Conservation (phyloP, 345 rosid species). For the Corymbia maculata region DNA sequence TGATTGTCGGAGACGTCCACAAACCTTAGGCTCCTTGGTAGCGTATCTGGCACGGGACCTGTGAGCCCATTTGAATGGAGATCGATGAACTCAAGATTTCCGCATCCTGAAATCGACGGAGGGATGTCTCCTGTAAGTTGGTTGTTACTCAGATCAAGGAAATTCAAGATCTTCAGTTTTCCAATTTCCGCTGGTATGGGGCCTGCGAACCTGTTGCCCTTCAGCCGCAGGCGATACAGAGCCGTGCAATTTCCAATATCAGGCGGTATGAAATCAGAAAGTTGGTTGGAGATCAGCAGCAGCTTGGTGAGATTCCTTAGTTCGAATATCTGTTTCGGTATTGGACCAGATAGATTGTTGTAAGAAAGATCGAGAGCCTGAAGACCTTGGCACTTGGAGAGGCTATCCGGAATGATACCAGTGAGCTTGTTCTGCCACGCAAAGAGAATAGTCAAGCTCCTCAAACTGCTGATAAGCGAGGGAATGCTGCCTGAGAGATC, state of each 20-base stretch:
- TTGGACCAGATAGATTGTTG: conserved; percentile 69
- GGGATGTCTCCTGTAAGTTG: conserved; percentile 65
- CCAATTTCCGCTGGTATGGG: conserved; percentile 79
- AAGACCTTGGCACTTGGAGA: conserved; percentile 63
- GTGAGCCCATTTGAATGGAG: conserved; percentile 75
- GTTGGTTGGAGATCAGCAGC: conserved; percentile 61
- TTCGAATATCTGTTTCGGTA: conserved; percentile 52
- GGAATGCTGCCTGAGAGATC: conserved; percentile 76
- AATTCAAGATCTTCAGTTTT: conserved; percentile 49
- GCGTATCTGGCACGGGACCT: conserved; percentile 58
- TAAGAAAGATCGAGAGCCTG: conserved; percentile 89
- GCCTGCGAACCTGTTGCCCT: conserved; percentile 56
- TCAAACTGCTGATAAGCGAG: conserved; percentile 41
- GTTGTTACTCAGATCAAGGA: conserved; percentile 64
- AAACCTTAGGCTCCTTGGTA: conserved; percentile 60
- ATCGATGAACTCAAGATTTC: conserved; percentile 69
- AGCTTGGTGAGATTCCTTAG: conserved; percentile 73
- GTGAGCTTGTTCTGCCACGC: conserved; percentile 89
- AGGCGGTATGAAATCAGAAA: conserved; percentile 70
- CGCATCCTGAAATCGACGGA: conserved; percentile 44
- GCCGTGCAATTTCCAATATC: conserved; percentile 79
- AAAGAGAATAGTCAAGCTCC: conserved; percentile 66
- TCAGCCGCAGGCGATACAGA: conserved; percentile 59
- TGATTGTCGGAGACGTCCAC: conserved; percentile 68
- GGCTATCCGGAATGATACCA: conserved; percentile 62